Evolutionary conservation across 2,329 filamentous ascomycete species (phyloP).

Genomic region (Cyphellophora attinorum): DNA sequence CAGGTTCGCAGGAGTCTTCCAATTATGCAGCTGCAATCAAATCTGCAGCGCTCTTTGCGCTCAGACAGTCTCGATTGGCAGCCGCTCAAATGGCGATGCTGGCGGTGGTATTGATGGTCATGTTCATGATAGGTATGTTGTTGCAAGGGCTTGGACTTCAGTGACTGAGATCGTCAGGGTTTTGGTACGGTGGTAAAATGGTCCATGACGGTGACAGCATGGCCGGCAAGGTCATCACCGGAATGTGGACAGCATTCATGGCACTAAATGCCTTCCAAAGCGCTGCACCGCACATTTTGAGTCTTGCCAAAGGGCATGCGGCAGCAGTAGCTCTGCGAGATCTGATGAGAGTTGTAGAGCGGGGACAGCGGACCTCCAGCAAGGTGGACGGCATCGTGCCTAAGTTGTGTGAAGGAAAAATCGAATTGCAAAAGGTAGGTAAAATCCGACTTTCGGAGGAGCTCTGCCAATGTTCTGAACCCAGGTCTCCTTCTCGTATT

Average conservation of each 20-base stretch:
- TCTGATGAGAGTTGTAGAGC: slow-evolving; percentile 20
- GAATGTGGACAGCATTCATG: slow-evolving; percentile 73
- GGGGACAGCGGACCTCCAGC: slow-evolving; percentile 17
- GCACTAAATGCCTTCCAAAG: slow-evolving; percentile 67
- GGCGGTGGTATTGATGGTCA: slow-evolving; percentile 61
- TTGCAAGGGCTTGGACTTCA: not conserved
- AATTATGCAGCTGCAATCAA: slow-evolving; percentile 53
- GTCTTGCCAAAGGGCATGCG: slow-evolving; percentile 68
- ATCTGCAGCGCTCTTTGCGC: slow-evolving; percentile 53
- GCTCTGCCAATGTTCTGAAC: slow-evolving; percentile 6
- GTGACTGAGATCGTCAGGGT: slow-evolving; percentile 40
- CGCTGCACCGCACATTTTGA: slow-evolving; percentile 65
- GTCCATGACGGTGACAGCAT: slow-evolving; percentile 49
- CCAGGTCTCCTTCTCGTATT: slow-evolving; percentile 75
- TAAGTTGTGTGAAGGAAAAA: slow-evolving; percentile 50
- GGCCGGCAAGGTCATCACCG: slow-evolving; percentile 64
- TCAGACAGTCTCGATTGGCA: slow-evolving; percentile 58
- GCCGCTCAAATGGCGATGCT: slow-evolving; percentile 64
- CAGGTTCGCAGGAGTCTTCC: slow-evolving; percentile 57
- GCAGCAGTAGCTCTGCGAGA: slow-evolving; percentile 56
- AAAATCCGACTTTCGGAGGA: not conserved
- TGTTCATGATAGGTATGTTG: slow-evolving; percentile 58
- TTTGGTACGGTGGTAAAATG: slow-evolving; percentile 74
- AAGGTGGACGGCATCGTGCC: slow-evolving; percentile 25
- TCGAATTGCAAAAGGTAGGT: slow-evolving; percentile 60